Evolutionary conservation across 1,139 yeast species (phyloP), one percentile per base, ranked within the genome.

Genomic region (Saccharomyces uvarum): DNA sequence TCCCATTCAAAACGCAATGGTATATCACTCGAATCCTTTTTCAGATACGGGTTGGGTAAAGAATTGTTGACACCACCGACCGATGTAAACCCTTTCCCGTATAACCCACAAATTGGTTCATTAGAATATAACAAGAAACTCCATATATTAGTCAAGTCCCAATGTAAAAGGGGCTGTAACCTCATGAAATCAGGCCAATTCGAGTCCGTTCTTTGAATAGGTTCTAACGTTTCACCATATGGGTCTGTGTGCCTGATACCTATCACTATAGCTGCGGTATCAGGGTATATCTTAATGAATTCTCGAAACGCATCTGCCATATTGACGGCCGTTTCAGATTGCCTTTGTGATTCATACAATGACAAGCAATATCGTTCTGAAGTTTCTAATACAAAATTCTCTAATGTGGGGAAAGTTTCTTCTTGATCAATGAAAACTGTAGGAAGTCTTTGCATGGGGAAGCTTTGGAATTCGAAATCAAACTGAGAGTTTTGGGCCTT

Each of bases 161-260:
- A 70, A 53, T 67, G 69, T 31, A 70, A 54, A 6, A 70, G 47
- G 2, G 73, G 73, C 52, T 70, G 73, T n/a, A 70, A 51, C 47
- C 73, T 52, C 27, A 63, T 59, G 48, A 70, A 70, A 21, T 62
- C 60, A 5, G 73, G 73, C 70, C 72, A 70, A 52, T 62, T 59
- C 4, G 65, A 58, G 50, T 70, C 72, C 6, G 73, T 70, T 53
- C 57, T 58, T 50, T 70, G 71, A 16, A 70, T 61, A 3, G 69
- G 59, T 46, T 53, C 52, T 53, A 69, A 56, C 11, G 58, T 50
- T 7, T 62, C 65, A 11, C 70, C 70, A 56, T 53, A 65, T 4
- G 72, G 72, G 56, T 70, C 73, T 3, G 70, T 67, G 47, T 61
- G 61, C 41, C 73, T 61, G 13, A 68, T 64, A 2, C 73, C 73